Conservation (phyloP, 306 rosid species). For the Cicer arietinum region DNA sequence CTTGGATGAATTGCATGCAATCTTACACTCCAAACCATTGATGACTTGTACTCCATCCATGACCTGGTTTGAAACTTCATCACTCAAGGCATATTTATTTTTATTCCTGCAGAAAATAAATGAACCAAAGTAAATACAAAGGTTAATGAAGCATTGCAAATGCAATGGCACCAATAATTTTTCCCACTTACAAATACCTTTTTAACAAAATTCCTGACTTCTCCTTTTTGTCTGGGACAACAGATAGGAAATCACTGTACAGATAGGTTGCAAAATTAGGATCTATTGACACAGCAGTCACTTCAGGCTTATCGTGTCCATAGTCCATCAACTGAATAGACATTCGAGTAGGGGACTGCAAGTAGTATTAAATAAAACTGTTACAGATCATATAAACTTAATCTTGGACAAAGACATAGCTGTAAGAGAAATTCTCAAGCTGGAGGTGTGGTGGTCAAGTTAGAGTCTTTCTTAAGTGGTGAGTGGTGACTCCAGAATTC, state of each 20-base stretch:
- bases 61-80: slow-evolving; percentile 74
- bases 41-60: slow-evolving; percentile 71
- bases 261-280: slow-evolving; percentile 88
- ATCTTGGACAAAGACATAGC: neutral
- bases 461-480: slow-evolving; percentile 8
- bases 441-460: neutral
- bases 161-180: slow-evolving; percentile 36
- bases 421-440: slow-evolving; percentile 22
- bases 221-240: slow-evolving; percentile 79
- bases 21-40: slow-evolving; percentile 98
- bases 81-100: slow-evolving; percentile 58
- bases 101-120: slow-evolving; percentile 67
- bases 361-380: slow-evolving; percentile 20
- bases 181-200: slow-evolving; percentile 64
- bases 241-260: slow-evolving; percentile 76
- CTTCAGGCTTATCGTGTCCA: slow-evolving; percentile 92
- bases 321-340: slow-evolving; percentile 94
- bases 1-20: slow-evolving; percentile 92
- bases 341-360: slow-evolving; percentile 73
- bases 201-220: slow-evolving; percentile 78
- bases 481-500: slow-evolving; percentile 22
- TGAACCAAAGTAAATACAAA: slow-evolving; percentile 39
- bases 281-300: slow-evolving; percentile 94
- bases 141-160: slow-evolving; percentile 34
- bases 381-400: slow-evolving; percentile 25